These are phyloP conservation scores for Coemansia sp. DNA, from an alignment of 192 early-diverging fungal genomes.

Conservation along the genomic window DNA sequence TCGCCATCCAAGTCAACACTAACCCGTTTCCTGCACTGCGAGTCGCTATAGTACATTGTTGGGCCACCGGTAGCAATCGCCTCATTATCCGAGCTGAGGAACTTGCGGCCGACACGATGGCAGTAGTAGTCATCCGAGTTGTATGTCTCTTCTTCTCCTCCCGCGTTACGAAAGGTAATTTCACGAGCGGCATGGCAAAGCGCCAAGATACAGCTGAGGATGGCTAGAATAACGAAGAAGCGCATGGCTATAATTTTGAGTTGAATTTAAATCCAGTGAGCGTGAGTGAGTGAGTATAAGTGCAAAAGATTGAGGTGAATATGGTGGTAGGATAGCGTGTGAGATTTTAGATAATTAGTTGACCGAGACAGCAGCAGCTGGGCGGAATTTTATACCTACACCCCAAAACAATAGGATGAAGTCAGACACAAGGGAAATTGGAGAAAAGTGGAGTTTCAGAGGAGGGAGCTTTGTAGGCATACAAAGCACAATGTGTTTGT, in stretches of 20 bases:
- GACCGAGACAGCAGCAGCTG: not conserved
- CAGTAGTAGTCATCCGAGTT: not conserved
- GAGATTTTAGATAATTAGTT: not conserved
- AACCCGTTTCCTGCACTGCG: not conserved
- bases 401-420: not conserved
- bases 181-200: not conserved
- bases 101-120: not conserved
- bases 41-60: not conserved
- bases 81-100: not conserved
- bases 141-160: not conserved
- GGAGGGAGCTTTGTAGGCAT: no score
- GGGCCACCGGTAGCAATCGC: not conserved
- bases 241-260: not conserved
- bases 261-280: not conserved
- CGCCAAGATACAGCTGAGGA: not conserved
- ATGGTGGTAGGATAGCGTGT: no score
- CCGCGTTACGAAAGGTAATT: not conserved
- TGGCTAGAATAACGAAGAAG: not conserved
- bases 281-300: not conserved
- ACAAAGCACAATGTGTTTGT: no score
- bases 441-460: no score
- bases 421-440: no score
- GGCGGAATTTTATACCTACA: not conserved
- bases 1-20: not conserved
- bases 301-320: no score